phyloP scores from a whole-genome alignment of 129 eudicot genomes.

The Flaveria bidentis region DNA sequence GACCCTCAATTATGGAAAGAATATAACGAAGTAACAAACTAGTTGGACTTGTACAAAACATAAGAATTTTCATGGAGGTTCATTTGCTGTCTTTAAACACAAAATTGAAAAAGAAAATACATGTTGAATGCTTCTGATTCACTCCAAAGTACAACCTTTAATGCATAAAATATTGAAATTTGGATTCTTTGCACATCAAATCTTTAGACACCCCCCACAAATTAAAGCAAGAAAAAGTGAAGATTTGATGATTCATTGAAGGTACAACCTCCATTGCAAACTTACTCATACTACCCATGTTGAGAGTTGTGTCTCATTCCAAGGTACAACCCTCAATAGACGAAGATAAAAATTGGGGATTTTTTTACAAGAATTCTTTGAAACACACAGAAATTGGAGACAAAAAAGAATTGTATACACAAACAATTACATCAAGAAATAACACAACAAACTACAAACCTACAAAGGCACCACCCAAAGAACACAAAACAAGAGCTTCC shows the following conservation, averaged over 20 bases:
- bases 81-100: not conserved
- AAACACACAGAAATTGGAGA: constrained; percentile 35
- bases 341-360: constrained; percentile 19
- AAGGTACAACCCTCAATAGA: constrained; percentile 34
- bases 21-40: not conserved
- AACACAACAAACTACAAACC: constrained; percentile 15
- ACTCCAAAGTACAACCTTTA: constrained; percentile 30
- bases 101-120: not conserved
- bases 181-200: constrained; percentile 33
- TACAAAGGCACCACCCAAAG: not conserved
- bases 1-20: not conserved
- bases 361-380: constrained; percentile 35
- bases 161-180: constrained; percentile 25
- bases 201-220: constrained; percentile 25
- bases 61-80: too few relatives aligned
- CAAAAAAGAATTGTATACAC: constrained; percentile 47
- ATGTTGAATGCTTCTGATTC: constrained; percentile 25
- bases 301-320: constrained; percentile 32
- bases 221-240: constrained; percentile 25
- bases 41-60: too few relatives aligned
- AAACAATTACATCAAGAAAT: constrained; percentile 39
- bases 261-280: constrained; percentile 16
- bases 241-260: constrained; percentile 34
- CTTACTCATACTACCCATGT: constrained; percentile 11
- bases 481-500: constrained; percentile 32